Conservation (phyloP, 495 filamentous ascomycete genomes). For the Aspergillus biplanus region DNA sequence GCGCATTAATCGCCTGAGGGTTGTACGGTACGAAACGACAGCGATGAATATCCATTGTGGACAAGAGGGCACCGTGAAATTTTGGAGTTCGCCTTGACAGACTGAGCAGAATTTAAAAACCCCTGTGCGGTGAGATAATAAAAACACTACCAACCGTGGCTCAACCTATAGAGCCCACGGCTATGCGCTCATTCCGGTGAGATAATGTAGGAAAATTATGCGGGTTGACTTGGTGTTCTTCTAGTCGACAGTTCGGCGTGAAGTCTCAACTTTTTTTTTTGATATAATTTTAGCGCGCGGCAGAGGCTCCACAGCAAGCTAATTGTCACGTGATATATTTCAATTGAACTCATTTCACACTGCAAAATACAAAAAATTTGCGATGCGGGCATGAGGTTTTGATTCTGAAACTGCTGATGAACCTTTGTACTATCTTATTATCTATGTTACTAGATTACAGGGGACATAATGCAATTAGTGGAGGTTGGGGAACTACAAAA, state of each 20-base stretch:
- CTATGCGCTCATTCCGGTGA: slow-evolving; percentile 42
- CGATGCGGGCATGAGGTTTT: neutral
- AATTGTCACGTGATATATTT: slow-evolving; percentile 20
- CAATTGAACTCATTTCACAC: neutral
- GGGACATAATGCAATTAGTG: no score
- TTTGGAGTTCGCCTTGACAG: slow-evolving; percentile 1
- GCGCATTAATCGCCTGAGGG: slow-evolving; percentile 86
- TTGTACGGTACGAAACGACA: slow-evolving; percentile 97
- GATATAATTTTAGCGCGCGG: slow-evolving; percentile 34
- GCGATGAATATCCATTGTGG: slow-evolving; percentile 89
- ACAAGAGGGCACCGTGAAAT: slow-evolving; percentile 3
- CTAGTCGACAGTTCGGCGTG: slow-evolving; percentile 29
- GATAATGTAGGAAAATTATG: slow-evolving; percentile 1
- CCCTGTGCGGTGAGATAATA: slow-evolving; percentile 10
- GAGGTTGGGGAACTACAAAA: no score
- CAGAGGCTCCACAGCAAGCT: slow-evolving; percentile 25
- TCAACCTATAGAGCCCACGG: slow-evolving; percentile 33
- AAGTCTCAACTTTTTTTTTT: slow-evolving; percentile 27
- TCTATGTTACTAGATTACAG: no score
- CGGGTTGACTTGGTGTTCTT: slow-evolving; percentile 20
- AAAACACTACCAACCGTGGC: slow-evolving; percentile 30
- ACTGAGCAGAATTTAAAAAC: slow-evolving; percentile 16
- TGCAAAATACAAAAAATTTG: neutral
- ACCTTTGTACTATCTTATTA: no score
- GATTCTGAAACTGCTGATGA: neutral